Evolutionary conservation across 2,329 filamentous ascomycete species (phyloP), one percentile per base, ranked within the genome.

Genomic region (Talaromyces sp.): DNA sequence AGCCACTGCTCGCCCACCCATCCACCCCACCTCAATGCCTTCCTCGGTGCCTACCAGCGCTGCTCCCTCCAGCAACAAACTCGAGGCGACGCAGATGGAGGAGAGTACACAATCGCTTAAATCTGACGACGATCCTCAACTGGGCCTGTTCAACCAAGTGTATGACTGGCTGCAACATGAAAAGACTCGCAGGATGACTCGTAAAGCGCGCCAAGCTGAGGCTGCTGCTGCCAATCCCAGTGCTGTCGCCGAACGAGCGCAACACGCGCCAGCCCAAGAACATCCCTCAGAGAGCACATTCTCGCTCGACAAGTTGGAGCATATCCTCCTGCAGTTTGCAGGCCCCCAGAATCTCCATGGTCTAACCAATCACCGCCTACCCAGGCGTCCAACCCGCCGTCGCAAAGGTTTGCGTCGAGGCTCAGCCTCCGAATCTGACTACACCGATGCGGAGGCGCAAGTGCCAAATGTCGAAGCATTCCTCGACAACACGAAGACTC

Each of bases 401-500:
- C 52, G 61, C 6, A 74, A 65, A 51, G 69, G 70, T 4, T 56
- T 75, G 22, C 69, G 73, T 33, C 73, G 70, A 55, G 77, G 64
- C 73, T 81, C 70, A 65, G 91, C 89, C 3, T 94, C 90, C 0
- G 93, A 97, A 63, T 95, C 91, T 0, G 93, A 97, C 53, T 89
- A 87, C 61, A 77, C 84, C 14, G 92, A 96, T 57, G 85, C 85
- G n/a, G 91, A 96, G 57, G 80, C 85, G 16, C 74, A 89, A n/a
- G 90, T 96, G 1, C 93, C 93, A 1, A 85, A 84, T 58, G 95
- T 92, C 61, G 91, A 97, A 70, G 91, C 85, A 7, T 79, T 87
- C 41, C 80, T 97, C 17, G 93, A 97, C 74, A 97, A 97, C 67
- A 89, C 90, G 4, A 94, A 93, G 74, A 95, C 92, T 0, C 78